These are phyloP conservation scores for Beta vulgaris DNA, from an alignment of 148 eudicot genomes.

Conservation along the genomic window DNA sequence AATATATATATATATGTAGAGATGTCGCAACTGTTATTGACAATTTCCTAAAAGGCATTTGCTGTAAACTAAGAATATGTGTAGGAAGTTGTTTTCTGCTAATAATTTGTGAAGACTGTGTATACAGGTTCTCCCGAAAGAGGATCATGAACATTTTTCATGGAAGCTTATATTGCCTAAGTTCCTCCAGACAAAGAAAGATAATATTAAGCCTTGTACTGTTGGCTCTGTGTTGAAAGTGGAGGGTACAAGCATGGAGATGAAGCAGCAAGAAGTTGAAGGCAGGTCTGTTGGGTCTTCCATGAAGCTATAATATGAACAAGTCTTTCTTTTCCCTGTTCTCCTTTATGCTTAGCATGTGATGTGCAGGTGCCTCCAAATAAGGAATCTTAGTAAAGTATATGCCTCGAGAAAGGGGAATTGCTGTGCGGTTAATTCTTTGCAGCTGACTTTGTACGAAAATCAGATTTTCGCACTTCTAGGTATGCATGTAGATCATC, in stretches of 20 bases:
- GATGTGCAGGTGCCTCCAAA: conserved; percentile 83
- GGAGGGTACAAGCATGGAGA: conserved; percentile 85
- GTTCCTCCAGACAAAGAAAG: conserved; percentile 44
- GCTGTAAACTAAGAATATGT: no score
- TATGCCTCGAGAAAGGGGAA: conserved; percentile 63
- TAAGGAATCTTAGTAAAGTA: conserved; percentile 78
- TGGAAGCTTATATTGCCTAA: conserved; percentile 51
- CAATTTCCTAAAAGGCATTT: no score
- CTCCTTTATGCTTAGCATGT: conserved; percentile 9
- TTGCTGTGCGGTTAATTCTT: conserved; percentile 83
- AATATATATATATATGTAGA: no score
- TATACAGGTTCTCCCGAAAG: conserved; percentile 60
- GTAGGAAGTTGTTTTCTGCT: no score
- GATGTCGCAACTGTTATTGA: no score
- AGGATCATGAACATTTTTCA: conserved; percentile 44
- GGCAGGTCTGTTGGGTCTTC: conserved; percentile 49
- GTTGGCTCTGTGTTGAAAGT: conserved; percentile 37
- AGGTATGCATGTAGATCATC: conserved; percentile 39
- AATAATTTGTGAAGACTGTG: no score
- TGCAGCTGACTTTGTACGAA: conserved; percentile 80
- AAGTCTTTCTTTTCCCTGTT: background rate
- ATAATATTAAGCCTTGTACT: conserved; percentile 28
- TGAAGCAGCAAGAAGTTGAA: conserved; percentile 97
- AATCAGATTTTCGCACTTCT: conserved; percentile 96
- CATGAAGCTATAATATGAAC: conserved; percentile 1